Evolutionary conservation across 1,284 basidiomycete species (phyloP), one percentile per base, ranked within the genome.

Genomic region (Inonotus obliquus): DNA sequence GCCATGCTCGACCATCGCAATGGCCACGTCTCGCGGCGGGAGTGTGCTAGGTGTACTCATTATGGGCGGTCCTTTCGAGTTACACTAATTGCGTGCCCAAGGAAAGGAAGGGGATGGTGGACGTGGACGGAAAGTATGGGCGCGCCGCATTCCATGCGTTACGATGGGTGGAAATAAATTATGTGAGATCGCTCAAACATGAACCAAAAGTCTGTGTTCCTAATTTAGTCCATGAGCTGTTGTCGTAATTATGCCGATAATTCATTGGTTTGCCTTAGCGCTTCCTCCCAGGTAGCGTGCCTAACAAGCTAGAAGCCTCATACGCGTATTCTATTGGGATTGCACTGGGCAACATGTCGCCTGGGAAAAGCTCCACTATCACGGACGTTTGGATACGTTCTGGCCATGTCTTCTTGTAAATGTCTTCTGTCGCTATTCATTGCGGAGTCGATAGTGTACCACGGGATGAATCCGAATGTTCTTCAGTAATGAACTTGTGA

Each of bases 21-120:
- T 76, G 53, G 87, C 81, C 44, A 87, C 86, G 68, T 84, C 76
- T 10, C 76, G 74, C 49, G 85, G 86, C 65, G 76, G 81, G 67
- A 89, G 77, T 47, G 86, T 88, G 67, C 80, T 84, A 14, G 79
- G 75, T 39, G 72, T 61, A 44, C 69, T 66, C 10, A 72, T 64
- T 67, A 67, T 69, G 44, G 19, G 27, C 21, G 27, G 23, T 49
- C 21, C 48, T 11, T 6, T 25, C 27, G n/a, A 23, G 48, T n/a
- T 25, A 17, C 48, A 35, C 23, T 32, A 7, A 6, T 25, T 14
- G n/a, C 51, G 27, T 35, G 47, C 9, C 9, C 23, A 14, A 21
- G 13, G 10, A 14, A 6, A 27, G 17, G 19, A 52, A 35, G 51
- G 13, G 27, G 29, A n/a, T 4, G 51, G 23, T 25, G 47, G 4